Conservation (phyloP, 2,329 filamentous ascomycete genomes). For the Aaosphaeria pasadenensis region DNA sequence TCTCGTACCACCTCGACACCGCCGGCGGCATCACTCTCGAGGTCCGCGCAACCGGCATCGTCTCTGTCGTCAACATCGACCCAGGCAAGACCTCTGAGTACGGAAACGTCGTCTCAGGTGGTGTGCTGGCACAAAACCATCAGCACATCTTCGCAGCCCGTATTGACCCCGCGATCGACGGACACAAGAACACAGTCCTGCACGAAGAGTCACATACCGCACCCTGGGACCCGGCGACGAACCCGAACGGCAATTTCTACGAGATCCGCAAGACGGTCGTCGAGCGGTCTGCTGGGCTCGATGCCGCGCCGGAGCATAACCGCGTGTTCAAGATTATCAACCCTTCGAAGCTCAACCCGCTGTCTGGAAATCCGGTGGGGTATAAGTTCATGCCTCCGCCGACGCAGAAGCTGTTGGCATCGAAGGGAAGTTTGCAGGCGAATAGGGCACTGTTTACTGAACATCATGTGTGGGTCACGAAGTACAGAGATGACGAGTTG, state of each 20-base stretch:
- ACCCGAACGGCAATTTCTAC: constrained; percentile 63
- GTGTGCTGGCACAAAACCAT: constrained; percentile 66
- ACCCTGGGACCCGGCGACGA: constrained; percentile 51
- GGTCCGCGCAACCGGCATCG: constrained; percentile 64
- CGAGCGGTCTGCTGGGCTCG: constrained; percentile 46
- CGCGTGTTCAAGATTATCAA: constrained; percentile 56
- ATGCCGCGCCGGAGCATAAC: constrained; percentile 55
- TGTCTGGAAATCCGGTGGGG: constrained; percentile 44
- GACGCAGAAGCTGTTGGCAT: constrained; percentile 50
- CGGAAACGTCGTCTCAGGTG: constrained; percentile 63
- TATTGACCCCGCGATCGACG: constrained; percentile 64
- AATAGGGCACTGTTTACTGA: constrained; percentile 49
- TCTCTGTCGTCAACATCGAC: constrained; percentile 61
- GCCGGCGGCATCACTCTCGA: constrained; percentile 61
- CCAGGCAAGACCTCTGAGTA: constrained; percentile 52
- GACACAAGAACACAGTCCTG: constrained; percentile 52
- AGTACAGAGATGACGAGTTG: constrained; percentile 51
- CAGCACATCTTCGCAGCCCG: constrained; percentile 62
- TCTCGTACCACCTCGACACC: constrained; percentile 63
- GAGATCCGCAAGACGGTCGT: constrained; percentile 50
- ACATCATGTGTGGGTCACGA: constrained; percentile 55
- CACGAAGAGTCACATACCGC: constrained; percentile 53
- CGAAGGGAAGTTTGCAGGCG: constrained; percentile 43
- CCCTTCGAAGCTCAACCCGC: constrained; percentile 42
- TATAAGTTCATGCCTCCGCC: constrained; percentile 50